Conservation (phyloP, 2,329 filamentous ascomycete species). For the Microsporum ferrugineum region DNA sequence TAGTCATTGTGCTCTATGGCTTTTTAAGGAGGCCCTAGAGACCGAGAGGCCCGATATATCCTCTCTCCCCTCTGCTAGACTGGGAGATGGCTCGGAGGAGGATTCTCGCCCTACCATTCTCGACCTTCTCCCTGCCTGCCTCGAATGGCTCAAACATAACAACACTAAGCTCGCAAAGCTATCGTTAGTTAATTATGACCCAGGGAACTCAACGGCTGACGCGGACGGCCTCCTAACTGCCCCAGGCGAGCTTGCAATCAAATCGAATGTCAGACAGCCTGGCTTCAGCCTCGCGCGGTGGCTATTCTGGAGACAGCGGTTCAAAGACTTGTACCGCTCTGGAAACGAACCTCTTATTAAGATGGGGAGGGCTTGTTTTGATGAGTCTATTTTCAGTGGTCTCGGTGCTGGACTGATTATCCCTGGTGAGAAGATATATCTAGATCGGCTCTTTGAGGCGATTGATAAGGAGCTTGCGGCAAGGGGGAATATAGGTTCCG, state of each 20-base stretch:
- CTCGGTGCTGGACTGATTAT: background rate
- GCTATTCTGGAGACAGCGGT: background rate
- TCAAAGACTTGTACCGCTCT: background rate
- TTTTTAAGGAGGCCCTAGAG: background rate
- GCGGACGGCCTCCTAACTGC: background rate
- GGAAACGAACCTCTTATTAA: background rate
- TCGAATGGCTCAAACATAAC: background rate
- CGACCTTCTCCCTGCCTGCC: background rate
- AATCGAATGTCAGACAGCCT: background rate
- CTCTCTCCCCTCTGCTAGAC: background rate
- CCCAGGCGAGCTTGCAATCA: background rate
- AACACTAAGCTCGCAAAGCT: background rate
- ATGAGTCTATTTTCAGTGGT: background rate
- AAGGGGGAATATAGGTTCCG: background rate
- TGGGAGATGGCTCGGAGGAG: background rate
- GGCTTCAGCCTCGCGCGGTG: background rate
- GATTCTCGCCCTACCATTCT: background rate
- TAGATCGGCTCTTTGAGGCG: background rate
- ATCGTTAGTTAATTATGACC: background rate
- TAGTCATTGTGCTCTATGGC: background rate
- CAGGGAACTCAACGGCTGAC: background rate
- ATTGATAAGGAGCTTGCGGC: background rate
- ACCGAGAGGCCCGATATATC: background rate
- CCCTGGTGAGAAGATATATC: background rate
- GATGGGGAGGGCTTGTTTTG: background rate